phyloP scores from a whole-genome alignment of 1,139 yeast genomes.

The Geotrichum histeridarum region DNA sequence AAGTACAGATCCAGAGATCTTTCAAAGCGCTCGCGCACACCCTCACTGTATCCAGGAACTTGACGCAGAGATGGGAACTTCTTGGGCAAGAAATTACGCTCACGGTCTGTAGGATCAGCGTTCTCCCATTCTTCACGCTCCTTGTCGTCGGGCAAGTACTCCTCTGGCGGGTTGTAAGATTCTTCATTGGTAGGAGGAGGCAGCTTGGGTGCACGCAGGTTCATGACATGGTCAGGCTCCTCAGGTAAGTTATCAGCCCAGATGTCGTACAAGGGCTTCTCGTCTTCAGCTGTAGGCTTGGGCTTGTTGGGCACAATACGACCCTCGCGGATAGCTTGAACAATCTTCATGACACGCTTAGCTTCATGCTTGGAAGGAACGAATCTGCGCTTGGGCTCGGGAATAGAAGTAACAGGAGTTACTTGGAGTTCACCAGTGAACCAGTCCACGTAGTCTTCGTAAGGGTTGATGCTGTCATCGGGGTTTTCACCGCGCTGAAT shows the following conservation, averaged over 20 bases:
- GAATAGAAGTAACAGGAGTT: slow-evolving; percentile 91
- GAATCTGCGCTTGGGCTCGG: slow-evolving; percentile 95
- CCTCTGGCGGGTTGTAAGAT: slow-evolving; percentile 96
- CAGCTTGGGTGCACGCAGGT: slow-evolving; percentile 86
- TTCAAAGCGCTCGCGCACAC: slow-evolving; percentile 86
- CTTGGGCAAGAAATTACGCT: slow-evolving; percentile 72
- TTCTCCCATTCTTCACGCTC: slow-evolving; percentile 71
- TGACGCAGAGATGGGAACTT: slow-evolving; percentile 77
- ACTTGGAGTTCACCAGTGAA: slow-evolving; percentile 77
- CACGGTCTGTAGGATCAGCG: slow-evolving; percentile 72
- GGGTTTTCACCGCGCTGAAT: slow-evolving; percentile 82
- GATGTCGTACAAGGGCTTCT: slow-evolving; percentile 56
- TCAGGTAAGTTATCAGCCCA: slow-evolving; percentile 67
- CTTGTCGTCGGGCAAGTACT: slow-evolving; percentile 74
- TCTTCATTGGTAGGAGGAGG: slow-evolving; percentile 97
- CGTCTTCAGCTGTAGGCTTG: slow-evolving; percentile 47
- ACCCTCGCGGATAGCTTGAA: slow-evolving; percentile 93
- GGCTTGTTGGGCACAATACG: slow-evolving; percentile 70
- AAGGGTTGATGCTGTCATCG: slow-evolving; percentile 76
- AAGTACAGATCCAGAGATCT: slow-evolving; percentile 87
- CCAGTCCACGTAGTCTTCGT: slow-evolving; percentile 94
- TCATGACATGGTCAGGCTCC: slow-evolving; percentile 78
- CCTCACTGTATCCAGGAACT: slow-evolving; percentile 88
- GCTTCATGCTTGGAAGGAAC: slow-evolving; percentile 97
- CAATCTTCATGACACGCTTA: slow-evolving; percentile 91